Conservation (phyloP, 148 eudicot species). For the Linanthus parryae region DNA sequence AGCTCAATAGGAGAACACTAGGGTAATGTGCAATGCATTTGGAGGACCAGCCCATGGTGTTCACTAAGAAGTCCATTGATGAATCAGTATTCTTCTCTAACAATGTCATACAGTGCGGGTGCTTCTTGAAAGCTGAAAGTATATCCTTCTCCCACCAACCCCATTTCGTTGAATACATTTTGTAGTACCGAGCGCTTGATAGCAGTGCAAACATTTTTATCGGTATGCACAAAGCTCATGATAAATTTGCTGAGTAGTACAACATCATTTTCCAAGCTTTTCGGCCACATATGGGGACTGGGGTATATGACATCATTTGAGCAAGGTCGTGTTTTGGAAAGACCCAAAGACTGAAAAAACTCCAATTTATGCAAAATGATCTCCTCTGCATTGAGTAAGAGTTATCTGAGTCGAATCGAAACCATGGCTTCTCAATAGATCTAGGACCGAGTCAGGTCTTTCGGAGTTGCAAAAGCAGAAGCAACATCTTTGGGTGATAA, state of each 20-base stretch:
- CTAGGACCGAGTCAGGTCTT: too few relatives aligned
- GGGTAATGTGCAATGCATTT: neutral
- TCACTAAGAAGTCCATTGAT: slow-evolving; percentile 10
- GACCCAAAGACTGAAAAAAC: neutral
- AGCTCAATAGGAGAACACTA: neutral
- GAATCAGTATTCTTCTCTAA: slow-evolving; percentile 9
- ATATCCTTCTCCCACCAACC: slow-evolving; percentile 17
- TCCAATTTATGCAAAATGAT: neutral
- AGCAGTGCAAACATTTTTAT: neutral
- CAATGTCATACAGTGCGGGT: slow-evolving; percentile 7
- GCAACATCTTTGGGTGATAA: too few relatives aligned
- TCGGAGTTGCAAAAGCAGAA: too few relatives aligned
- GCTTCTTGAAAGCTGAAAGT: slow-evolving; percentile 12
- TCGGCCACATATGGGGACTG: neutral
- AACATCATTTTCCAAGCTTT: neutral
- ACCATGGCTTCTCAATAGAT: too few relatives aligned
- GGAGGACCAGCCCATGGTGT: slow-evolving; percentile 4
- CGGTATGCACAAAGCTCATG: neutral
- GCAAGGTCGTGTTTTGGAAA: neutral
- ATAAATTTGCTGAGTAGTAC: neutral
- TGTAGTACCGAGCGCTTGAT: slow-evolving; percentile 6
- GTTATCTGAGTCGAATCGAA: too few relatives aligned
- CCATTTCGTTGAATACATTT: slow-evolving; percentile 5
- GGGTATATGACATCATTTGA: neutral
- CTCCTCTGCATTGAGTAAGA: neutral